These are phyloP conservation scores for Zea luxurians DNA, from an alignment of 176 grass and related monocot genomes.

Conservation along the genomic window DNA sequence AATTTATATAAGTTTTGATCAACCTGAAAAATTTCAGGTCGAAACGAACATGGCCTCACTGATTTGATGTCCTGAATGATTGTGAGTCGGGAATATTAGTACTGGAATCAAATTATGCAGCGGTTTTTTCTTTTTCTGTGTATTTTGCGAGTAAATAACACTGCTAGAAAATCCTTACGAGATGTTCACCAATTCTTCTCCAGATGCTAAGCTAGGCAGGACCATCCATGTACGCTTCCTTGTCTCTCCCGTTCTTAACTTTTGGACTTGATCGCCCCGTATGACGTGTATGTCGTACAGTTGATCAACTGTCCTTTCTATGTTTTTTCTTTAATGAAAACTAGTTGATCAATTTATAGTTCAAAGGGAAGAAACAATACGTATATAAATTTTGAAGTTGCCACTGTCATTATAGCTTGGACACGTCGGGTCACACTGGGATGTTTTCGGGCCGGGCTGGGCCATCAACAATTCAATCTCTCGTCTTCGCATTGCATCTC, in stretches of 20 bases:
- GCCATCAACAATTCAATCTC: too few relatives aligned
- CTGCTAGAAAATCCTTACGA: not conserved
- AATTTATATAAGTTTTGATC: too few relatives aligned
- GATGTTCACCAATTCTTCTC: not conserved
- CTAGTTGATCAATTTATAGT: too few relatives aligned
- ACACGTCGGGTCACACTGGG: too few relatives aligned
- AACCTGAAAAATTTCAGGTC: too few relatives aligned
- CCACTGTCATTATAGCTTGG: too few relatives aligned
- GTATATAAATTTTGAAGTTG: too few relatives aligned
- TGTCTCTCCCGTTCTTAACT: not conserved
- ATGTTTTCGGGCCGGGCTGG: too few relatives aligned
- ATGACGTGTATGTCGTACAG: not conserved
- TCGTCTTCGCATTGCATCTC: too few relatives aligned
- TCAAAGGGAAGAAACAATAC: too few relatives aligned
- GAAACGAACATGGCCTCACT: constrained; percentile 7
- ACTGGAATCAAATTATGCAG: constrained; percentile 29
- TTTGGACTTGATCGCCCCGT: not conserved
- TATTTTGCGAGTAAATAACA: constrained; percentile 19
- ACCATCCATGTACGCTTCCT: not conserved
- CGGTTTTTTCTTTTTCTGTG: constrained; percentile 17
- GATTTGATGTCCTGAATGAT: not conserved
- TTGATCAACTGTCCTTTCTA: not conserved
- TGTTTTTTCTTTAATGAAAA: not conserved
- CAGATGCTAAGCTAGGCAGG: not conserved
- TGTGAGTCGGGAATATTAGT: not conserved